Conservation (phyloP, 768 basidiomycete genomes). For the Lanmaoa pseudosensibilis region DNA sequence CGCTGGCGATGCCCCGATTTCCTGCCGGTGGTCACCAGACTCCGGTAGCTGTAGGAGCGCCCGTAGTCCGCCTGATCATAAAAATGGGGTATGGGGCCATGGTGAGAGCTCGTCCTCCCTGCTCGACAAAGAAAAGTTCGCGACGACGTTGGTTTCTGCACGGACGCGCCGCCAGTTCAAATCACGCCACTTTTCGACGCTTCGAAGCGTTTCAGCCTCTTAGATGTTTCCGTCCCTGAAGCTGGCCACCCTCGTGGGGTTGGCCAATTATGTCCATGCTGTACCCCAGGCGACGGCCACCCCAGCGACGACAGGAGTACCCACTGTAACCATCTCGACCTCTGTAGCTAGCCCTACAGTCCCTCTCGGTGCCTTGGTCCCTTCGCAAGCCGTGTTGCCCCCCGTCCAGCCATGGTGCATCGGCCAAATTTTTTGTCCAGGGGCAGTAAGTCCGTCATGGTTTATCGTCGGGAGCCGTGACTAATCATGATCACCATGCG, state of each 20-base stretch:
- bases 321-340: constrained; percentile 53
- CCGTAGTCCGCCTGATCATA: not conserved
- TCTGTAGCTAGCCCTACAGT: constrained; percentile 64
- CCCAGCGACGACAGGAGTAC: constrained; percentile 18
- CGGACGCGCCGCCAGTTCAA: not conserved
- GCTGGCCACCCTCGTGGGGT: constrained; percentile 13
- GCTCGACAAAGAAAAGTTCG: not conserved
- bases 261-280: constrained; percentile 17
- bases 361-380: constrained; percentile 50
- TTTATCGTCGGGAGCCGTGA: too few relatives aligned
- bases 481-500: not conserved
- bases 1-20: too few relatives aligned
- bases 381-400: constrained; percentile 64
- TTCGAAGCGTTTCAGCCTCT: not conserved
- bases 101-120: not conserved
- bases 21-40: not conserved
- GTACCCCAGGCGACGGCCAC: constrained; percentile 12
- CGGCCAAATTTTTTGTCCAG: constrained; percentile 78
- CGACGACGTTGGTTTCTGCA: not conserved
- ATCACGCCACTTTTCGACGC: not conserved
- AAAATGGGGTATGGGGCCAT: not conserved
- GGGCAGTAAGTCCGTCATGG: constrained; percentile 48
- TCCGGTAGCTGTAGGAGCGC: too few relatives aligned
- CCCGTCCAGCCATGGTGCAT: constrained; percentile 78
- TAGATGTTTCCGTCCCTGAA: constrained; percentile 37